A percentile compares a stretch with the other conserved stretches of the same genome.
Conservation (phyloP, 2,329 filamentous ascomycete genomes). For the Fonsecaea monophora region DNA sequence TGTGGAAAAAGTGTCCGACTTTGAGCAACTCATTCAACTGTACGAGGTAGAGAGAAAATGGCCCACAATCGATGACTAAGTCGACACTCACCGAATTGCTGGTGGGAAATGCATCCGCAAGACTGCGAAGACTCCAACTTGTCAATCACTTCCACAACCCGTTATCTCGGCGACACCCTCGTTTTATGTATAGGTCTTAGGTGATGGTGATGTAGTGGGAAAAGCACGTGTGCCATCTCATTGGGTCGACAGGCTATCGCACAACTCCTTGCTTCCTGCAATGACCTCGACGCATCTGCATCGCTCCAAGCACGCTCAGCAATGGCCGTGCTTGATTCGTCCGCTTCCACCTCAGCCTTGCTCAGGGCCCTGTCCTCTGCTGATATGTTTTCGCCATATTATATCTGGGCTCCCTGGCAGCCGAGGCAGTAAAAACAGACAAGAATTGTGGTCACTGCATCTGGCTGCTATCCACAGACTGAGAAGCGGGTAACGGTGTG, state of each 20-base stretch:
- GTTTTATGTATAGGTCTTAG: background rate
- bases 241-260: background rate
- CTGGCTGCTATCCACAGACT: background rate
- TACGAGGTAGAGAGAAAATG: no score
- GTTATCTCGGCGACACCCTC: background rate
- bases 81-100: background rate
- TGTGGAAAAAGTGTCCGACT: background rate
- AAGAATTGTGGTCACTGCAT: background rate
- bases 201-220: no score
- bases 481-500: background rate
- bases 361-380: background rate
- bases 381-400: background rate
- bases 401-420: background rate
- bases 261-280: background rate
- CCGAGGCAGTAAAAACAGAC: background rate
- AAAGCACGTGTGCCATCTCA: background rate
- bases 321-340: conserved; percentile 15
- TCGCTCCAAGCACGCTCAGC: conserved; percentile 18
- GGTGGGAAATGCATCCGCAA: background rate
- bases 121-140: background rate
- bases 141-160: conserved; percentile 2
- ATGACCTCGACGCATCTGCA: conserved; percentile 3
- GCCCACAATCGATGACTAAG: background rate
- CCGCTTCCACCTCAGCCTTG: conserved; percentile 1
- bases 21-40: no score